Evolutionary conservation across 73 alveolate species (phyloP), one percentile per base, ranked within the genome.

Genomic region (Paramecium bursaria): DNA sequence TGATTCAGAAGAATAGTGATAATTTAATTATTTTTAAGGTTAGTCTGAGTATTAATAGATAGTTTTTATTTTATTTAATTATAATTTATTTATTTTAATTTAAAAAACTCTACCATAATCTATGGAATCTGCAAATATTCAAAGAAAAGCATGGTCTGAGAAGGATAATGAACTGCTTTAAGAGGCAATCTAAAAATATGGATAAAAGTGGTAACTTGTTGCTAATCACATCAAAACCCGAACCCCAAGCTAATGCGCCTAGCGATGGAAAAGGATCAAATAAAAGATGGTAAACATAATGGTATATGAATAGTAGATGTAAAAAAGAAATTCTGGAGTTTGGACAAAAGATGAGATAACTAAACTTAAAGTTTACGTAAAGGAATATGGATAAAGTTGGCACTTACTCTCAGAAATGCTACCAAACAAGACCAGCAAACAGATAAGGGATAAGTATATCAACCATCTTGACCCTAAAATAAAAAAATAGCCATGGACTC

Each of bases 361-460:
- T 39, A 50, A 54, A 13, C 73, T 79, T 25, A 11, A 39, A 21
- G 51, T 47, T 53, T 54, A 53, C 23, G 46, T 74, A 13, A 48
- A 54, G 39, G 39, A 48, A 1, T 79, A 54, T 79, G 49, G 74
- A 15, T 39, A 35, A 46, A 79, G 54, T 26, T 79, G 89, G 89
- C 50, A 73, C 15, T 42, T 33, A 50, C 51, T 79, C 19, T 80
- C 89, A 10, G 15, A 52, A 30, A 50, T 53, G 35, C 31, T 79
- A 15, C 74, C 51, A 39, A 73, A 73, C 48, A 52, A 73, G 46
- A 93, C 97, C 50, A 98, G 98, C 15, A 94, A 96, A 61, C 91
- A 95, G 82, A 93, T 98, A 75, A 76, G 99, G 49, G 99, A 97
- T 87, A 92, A 98, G 49, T 97, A 97, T 97, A 97, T 95, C 74